Base-by-base conservation (phyloP, 2,329 filamentous ascomycete species). In the Cordyceps cateniannulata region DNA sequence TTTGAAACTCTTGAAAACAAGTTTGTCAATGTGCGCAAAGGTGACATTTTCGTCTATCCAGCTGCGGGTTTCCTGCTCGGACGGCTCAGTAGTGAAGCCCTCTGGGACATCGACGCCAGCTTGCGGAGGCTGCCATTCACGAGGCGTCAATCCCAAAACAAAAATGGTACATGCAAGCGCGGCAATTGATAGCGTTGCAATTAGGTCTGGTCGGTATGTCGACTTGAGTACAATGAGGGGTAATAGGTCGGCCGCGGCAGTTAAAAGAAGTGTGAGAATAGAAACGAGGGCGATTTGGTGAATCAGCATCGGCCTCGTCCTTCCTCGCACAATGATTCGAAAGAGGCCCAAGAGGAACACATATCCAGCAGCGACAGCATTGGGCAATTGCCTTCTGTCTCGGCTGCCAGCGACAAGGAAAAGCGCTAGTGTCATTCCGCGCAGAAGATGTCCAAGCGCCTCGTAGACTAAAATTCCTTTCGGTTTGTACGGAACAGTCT, bases 11-110 rank as follows among this genome's bases (percentile, higher is more conserved):
- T 75, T 80, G 70, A 78, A 65, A 16, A 68, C 62, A 18, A 62
- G 63, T n/a, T 50, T 53, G 10, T 65, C 64, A 2, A 64, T 64
- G 35, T 66, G 63, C 14, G 66, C 66, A 45, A 79, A 83, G 6
- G 77, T 79, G 55, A 78, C 72, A 64, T 80, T 82, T 63, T 79
- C 79, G 54, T 74, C 76, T 54, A 81, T 71, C 79, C 79, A 83
- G 61, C 79, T 82, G 70, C 79, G 81, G 2, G 75, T 79, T 66
- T 84, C 80, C 66, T 83, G 81, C 0, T 75, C 76, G 1, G 79
- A 74, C 3, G 81, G 79, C 50, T 76, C 72, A 14, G 67, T 65
- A 16, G 65, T 65, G 32, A 71, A 66, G 20, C 71, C 68, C 56
- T 73, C 72, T 25, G 75, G 71, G 24, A 78, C 66, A 29, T 74